Evolutionary conservation across 208 protist species (phyloP).

Genomic region (Leishmania gerbilli): DNA sequence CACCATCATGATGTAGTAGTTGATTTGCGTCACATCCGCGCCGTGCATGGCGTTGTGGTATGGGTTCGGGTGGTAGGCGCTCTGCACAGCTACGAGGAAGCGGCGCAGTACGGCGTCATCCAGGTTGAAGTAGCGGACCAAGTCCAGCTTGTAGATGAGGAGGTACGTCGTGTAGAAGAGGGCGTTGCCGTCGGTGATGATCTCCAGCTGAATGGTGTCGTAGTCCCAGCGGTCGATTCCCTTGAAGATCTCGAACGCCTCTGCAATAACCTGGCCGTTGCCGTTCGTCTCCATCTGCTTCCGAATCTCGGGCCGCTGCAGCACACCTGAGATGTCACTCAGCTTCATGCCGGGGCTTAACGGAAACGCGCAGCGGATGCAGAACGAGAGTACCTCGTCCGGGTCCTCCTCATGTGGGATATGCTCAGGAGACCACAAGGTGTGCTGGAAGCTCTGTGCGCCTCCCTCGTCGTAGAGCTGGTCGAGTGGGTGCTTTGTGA

Average conservation of each 20-base stretch:
- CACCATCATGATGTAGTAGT: conserved; percentile 92
- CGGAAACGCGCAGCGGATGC: conserved; percentile 79
- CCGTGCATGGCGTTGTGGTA: conserved; percentile 95
- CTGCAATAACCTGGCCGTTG: conserved; percentile 53
- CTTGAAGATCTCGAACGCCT: conserved; percentile 84
- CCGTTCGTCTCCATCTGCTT: conserved; percentile 47
- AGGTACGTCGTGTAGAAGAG: conserved; percentile 90
- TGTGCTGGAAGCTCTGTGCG: conserved; percentile 85
- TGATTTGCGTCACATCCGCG: conserved; percentile 93
- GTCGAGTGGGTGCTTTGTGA: conserved; percentile 78
- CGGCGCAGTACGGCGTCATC: conserved; percentile 78
- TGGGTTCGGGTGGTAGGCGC: conserved; percentile 89
- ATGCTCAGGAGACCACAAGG: conserved; percentile 61
- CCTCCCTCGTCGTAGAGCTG: conserved; percentile 84
- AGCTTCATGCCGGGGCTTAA: conserved; percentile 44
- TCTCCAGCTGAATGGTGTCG: conserved; percentile 85
- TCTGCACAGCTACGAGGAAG: conserved; percentile 86
- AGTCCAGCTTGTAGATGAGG: conserved; percentile 87
- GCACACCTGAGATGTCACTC: conserved; percentile 50
- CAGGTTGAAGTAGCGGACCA: conserved; percentile 85
- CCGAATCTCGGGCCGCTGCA: conserved; percentile 64
- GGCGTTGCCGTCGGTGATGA: conserved; percentile 86
- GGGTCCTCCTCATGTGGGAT: conserved; percentile 73
- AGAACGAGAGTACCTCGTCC: conserved; percentile 52
- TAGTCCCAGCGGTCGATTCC: conserved; percentile 90